These are phyloP conservation scores for Hygrocybe coccinea DNA, from an alignment of 768 basidiomycete genomes.

Conservation along the genomic window DNA sequence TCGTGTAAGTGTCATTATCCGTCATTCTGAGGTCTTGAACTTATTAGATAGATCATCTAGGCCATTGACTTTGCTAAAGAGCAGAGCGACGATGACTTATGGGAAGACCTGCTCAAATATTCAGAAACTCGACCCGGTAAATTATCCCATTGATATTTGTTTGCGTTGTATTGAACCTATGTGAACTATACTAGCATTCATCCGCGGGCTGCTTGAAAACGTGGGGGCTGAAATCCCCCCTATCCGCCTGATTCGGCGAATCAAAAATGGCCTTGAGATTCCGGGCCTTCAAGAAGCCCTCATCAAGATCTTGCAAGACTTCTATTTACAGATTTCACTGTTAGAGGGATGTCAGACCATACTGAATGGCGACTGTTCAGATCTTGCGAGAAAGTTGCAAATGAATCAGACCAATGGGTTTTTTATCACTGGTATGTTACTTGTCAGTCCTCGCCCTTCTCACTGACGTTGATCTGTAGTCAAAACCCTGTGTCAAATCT, in stretches of 20 bases:
- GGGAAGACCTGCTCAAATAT: constrained; percentile 93
- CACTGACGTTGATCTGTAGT: constrained; percentile 27
- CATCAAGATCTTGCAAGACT: constrained; percentile 96
- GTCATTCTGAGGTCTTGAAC: background rate
- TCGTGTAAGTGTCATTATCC: constrained; percentile 45
- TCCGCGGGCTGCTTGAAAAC: constrained; percentile 90
- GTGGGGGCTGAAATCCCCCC: constrained; percentile 96
- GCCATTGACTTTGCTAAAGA: constrained; percentile 98
- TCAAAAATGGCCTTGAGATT: constrained; percentile 94
- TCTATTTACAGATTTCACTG: constrained; percentile 88
- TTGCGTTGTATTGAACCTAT: background rate
- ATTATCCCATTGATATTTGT: constrained; percentile 15
- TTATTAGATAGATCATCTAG: constrained; percentile 34
- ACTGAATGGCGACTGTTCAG: constrained; percentile 74
- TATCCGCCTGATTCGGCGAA: constrained; percentile 86
- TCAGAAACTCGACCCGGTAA: constrained; percentile 88
- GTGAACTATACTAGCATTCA: constrained; percentile 63
- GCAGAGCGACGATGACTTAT: constrained; percentile 93
- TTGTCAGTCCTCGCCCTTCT: no score
- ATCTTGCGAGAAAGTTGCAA: constrained; percentile 64
- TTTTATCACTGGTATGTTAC: constrained; percentile 60
- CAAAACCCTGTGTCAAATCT: constrained; percentile 62
- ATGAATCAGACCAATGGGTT: constrained; percentile 77
- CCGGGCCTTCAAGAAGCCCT: constrained; percentile 90
- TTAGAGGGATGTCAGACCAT: constrained; percentile 90